Evolutionary conservation across 2,329 filamentous ascomycete species (phyloP).

Genomic region (Apiospora pterosperma): DNA sequence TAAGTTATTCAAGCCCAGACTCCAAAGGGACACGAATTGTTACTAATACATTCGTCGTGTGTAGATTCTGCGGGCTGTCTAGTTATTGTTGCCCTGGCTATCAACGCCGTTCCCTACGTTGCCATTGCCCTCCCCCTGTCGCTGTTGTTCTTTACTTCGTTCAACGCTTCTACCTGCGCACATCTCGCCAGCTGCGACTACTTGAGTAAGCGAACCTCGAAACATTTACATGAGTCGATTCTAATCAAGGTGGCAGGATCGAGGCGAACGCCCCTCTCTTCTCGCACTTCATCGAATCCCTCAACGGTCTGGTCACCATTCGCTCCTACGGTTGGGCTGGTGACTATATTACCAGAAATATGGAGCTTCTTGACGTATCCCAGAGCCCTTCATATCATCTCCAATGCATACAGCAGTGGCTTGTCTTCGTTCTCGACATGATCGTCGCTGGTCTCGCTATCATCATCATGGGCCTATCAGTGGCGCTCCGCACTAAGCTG

Average conservation of each 20-base stretch:
- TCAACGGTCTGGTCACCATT: background rate
- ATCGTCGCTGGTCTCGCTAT: slow-evolving; percentile 25
- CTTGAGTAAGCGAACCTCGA: background rate
- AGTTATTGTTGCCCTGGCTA: slow-evolving; percentile 3
- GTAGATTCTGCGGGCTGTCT: slow-evolving; percentile 4
- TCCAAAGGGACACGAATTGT: too few relatives aligned
- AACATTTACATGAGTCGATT: background rate
- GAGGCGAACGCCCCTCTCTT: slow-evolving; percentile 3
- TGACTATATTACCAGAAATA: background rate
- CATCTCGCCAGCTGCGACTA: slow-evolving; percentile 7
- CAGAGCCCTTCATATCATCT: slow-evolving; percentile 30
- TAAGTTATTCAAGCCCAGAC: background rate
- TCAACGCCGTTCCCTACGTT: slow-evolving; percentile 7
- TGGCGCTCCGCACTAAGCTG: slow-evolving; percentile 5
- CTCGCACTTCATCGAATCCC: slow-evolving; percentile 5
- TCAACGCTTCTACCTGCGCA: slow-evolving; percentile 9
- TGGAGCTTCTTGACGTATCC: slow-evolving; percentile 35
- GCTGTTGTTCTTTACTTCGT: slow-evolving; percentile 5
- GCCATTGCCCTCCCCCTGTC: background rate
- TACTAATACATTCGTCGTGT: background rate
- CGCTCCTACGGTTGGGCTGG: background rate
- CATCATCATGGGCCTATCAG: slow-evolving; percentile 23
- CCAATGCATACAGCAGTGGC: slow-evolving; percentile 27
- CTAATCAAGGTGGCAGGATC: background rate
- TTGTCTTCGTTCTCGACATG: slow-evolving; percentile 28